Evolutionary conservation across 495 filamentous ascomycete genomes (phyloP).

Genomic region (Trichoderma erinaceum): DNA sequence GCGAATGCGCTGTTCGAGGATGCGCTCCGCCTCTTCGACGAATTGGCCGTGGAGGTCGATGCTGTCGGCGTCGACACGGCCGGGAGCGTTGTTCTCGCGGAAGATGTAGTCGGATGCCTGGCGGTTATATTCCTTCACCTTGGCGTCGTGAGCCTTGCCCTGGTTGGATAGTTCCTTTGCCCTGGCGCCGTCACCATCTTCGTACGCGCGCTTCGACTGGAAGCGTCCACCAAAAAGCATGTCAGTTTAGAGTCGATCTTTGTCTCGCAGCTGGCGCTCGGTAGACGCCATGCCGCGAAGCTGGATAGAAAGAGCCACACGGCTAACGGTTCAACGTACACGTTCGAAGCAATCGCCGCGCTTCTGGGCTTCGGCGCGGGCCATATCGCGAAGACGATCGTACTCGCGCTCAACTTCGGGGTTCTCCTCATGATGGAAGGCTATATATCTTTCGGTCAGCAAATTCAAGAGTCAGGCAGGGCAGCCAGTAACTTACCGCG

Average conservation of each 20-base stretch:
- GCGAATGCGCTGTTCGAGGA: slow-evolving; percentile 74
- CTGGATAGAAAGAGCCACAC: background rate
- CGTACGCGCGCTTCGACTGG: slow-evolving; percentile 74
- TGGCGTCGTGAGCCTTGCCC: slow-evolving; percentile 71
- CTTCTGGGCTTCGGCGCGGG: slow-evolving; percentile 69
- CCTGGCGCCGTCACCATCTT: slow-evolving; percentile 64
- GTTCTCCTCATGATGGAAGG: slow-evolving; percentile 72
- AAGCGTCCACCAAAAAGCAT: background rate
- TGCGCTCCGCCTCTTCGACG: slow-evolving; percentile 88
- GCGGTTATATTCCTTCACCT: slow-evolving; percentile 76
- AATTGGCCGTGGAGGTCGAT: slow-evolving; percentile 94
- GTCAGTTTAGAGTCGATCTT: slow-evolving; percentile 15
- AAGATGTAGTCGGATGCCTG: slow-evolving; percentile 93
- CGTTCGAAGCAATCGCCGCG: slow-evolving; percentile 66
- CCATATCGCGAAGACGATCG: slow-evolving; percentile 80
- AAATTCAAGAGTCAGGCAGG: background rate
- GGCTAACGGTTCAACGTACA: slow-evolving; percentile 34
- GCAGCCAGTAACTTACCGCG: slow-evolving; percentile 39
- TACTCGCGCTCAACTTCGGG: slow-evolving; percentile 75
- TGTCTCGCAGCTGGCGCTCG: background rate
- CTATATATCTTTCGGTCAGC: slow-evolving; percentile 35
- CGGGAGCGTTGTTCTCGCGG: slow-evolving; percentile 77
- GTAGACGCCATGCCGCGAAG: slow-evolving; percentile 15
- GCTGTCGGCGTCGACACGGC: slow-evolving; percentile 65
- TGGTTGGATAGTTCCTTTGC: slow-evolving; percentile 79